These are phyloP conservation scores for Magnaporthiopsis incrustans DNA, from an alignment of 2,329 filamentous ascomycete genomes.

Conservation along the genomic window DNA sequence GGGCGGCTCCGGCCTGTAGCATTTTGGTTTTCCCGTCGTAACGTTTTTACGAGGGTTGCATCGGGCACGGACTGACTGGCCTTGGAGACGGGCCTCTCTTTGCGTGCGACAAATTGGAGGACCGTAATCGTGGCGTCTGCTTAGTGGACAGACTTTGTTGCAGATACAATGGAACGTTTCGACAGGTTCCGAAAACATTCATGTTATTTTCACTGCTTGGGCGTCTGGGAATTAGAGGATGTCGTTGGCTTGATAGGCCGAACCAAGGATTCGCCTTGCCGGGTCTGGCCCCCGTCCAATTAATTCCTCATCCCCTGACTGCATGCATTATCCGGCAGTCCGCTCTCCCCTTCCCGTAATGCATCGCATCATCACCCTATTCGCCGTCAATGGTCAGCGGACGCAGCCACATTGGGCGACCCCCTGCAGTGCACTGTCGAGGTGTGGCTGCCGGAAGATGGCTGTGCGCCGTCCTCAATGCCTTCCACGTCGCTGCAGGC, in stretches of 20 bases:
- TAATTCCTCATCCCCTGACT: neutral
- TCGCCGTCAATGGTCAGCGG: neutral
- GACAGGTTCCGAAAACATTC: too few relatives aligned
- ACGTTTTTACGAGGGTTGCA: neutral
- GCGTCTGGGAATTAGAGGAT: neutral
- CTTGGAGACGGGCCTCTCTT: neutral
- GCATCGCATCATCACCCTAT: neutral
- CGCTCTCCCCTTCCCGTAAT: neutral
- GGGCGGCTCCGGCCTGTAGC: neutral
- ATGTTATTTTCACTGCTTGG: neutral
- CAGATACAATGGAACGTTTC: neutral
- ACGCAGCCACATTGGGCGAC: neutral
- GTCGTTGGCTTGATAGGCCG: neutral
- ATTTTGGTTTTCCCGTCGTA: neutral
- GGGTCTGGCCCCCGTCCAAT: neutral
- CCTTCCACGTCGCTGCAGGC: too few relatives aligned
- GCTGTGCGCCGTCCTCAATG: too few relatives aligned
- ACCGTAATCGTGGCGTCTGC: neutral
- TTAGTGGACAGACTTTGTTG: neutral
- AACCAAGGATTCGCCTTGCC: neutral
- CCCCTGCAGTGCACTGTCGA: neutral
- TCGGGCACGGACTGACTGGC: neutral
- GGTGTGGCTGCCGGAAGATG: neutral
- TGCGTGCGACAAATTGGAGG: neutral
- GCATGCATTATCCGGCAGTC: neutral